Percentiles rank a stretch among this genome's conserved stretches.
phyloP scores from a whole-genome alignment of 2,329 filamentous ascomycete genomes.

The Microdochium paspali region DNA sequence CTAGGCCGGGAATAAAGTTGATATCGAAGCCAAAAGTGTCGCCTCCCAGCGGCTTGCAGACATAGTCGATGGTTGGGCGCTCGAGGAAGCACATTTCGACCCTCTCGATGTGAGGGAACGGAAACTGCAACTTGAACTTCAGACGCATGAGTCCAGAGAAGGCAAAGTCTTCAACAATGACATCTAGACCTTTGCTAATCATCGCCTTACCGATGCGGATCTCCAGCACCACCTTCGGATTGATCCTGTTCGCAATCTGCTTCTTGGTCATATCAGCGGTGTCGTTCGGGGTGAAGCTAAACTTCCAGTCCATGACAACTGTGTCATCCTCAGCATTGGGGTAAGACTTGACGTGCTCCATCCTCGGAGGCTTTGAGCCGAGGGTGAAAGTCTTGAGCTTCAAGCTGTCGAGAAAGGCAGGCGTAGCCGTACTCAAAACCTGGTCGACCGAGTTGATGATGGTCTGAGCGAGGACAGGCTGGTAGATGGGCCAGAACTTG shows the following conservation, averaged over 20 bases:
- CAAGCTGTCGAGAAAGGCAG: slow-evolving; percentile 85
- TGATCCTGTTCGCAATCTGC: slow-evolving; percentile 91
- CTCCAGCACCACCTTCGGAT: slow-evolving; percentile 92
- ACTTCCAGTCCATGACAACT: slow-evolving; percentile 99
- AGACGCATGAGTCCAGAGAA: slow-evolving; percentile 94
- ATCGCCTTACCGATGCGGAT: slow-evolving; percentile 92
- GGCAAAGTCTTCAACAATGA: slow-evolving; percentile 96
- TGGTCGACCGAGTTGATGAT: slow-evolving; percentile 94
- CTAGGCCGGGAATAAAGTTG: slow-evolving; percentile 94
- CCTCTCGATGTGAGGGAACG: slow-evolving; percentile 90
- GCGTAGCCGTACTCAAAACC: slow-evolving; percentile 85
- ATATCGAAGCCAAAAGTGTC: slow-evolving; percentile 96
- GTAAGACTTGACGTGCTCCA: slow-evolving; percentile 98
- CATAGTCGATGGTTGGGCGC: slow-evolving; percentile 84
- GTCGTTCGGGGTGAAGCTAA: slow-evolving; percentile 97
- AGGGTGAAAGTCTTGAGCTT: slow-evolving; percentile 90
- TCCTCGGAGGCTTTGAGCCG: slow-evolving; percentile 85
- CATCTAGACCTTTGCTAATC: slow-evolving; percentile 92
- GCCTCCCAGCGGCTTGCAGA: slow-evolving; percentile 93
- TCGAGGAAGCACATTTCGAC: slow-evolving; percentile 93
- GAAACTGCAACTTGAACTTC: slow-evolving; percentile 93
- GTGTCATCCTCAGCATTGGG: slow-evolving; percentile 91
- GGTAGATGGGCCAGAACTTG: slow-evolving; percentile 99
- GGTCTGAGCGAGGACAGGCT: slow-evolving; percentile 83
- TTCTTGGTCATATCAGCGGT: slow-evolving; percentile 80